Conservation (phyloP, 495 filamentous ascomycete species). For the Xylaria palmicola region DNA sequence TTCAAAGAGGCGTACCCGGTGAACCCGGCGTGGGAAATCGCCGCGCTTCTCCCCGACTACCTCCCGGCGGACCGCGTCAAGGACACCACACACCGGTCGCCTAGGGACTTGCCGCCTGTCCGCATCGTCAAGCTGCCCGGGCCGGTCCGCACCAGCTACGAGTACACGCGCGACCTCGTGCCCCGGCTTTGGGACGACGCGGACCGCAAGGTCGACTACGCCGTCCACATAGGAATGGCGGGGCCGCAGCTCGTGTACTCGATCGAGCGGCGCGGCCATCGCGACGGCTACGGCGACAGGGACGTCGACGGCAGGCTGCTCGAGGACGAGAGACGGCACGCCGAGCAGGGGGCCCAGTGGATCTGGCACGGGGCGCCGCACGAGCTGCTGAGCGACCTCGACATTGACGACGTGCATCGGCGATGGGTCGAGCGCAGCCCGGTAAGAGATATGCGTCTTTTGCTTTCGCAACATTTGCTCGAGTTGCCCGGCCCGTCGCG, state of each 20-base stretch:
- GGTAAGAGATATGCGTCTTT: constrained; percentile 22
- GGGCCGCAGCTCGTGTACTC: constrained; percentile 65
- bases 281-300: constrained; percentile 69
- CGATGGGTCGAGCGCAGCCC: constrained; percentile 53
- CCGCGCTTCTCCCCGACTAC: constrained; percentile 47
- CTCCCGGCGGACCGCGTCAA: constrained; percentile 49
- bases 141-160: constrained; percentile 69
- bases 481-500: background rate
- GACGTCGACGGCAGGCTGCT: constrained; percentile 65
- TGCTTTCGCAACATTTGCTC: background rate
- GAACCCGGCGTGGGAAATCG: constrained; percentile 74
- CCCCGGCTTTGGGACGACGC: constrained; percentile 57
- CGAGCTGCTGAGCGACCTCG: constrained; percentile 43
- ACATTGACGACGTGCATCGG: constrained; percentile 53
- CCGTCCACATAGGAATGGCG: constrained; percentile 82
- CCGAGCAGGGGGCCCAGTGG: constrained; percentile 38
- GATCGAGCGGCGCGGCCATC: constrained; percentile 67
- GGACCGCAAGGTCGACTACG: constrained; percentile 56
- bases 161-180: constrained; percentile 57
- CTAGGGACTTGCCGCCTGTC: constrained; percentile 48
- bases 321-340: constrained; percentile 47
- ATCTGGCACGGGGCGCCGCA: constrained; percentile 47
- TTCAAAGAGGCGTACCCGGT: constrained; percentile 62
- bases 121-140: constrained; percentile 64
- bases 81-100: constrained; percentile 24